These are phyloP conservation scores for Thelonectria discophora DNA, from an alignment of 2,329 filamentous ascomycete genomes.

Conservation along the genomic window DNA sequence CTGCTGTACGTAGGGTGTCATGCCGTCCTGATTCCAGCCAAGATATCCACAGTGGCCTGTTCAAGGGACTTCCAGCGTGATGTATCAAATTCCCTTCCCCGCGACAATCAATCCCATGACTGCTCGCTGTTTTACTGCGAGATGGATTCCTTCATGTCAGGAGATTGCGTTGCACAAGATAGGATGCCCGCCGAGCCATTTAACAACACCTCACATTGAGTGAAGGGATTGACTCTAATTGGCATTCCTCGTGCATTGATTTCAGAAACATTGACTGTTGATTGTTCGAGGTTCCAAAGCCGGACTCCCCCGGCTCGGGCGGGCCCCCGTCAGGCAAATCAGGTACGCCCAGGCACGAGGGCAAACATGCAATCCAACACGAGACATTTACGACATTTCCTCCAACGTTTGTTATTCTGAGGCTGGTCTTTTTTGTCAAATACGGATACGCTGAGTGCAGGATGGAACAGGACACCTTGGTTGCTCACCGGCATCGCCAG, in stretches of 20 bases:
- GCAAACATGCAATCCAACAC: constrained; percentile 27
- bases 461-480: neutral
- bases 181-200: neutral
- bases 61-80: constrained; percentile 11
- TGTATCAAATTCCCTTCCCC: constrained; percentile 13
- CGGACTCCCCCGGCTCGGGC: neutral
- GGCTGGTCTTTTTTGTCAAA: neutral
- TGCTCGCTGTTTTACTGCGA: neutral
- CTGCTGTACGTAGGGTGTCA: constrained; percentile 21
- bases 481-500: constrained; percentile 23
- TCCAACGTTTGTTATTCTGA: constrained; percentile 15
- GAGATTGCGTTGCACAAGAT: neutral
- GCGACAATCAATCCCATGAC: constrained; percentile 6
- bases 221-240: neutral
- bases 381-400: constrained; percentile 25
- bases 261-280: neutral
- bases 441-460: constrained; percentile 8
- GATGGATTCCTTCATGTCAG: constrained; percentile 5
- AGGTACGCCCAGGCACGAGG: constrained; percentile 20
- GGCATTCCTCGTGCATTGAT: neutral
- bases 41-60: constrained; percentile 20
- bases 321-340: constrained; percentile 2
- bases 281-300: neutral
- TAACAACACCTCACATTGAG: neutral
- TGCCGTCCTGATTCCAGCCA: constrained; percentile 15